A percentile compares a stretch with the other conserved stretches of the same genome.
These are phyloP conservation scores for Fusarium acutatum DNA, from an alignment of 2,329 filamentous ascomycete species.

Conservation along the genomic window DNA sequence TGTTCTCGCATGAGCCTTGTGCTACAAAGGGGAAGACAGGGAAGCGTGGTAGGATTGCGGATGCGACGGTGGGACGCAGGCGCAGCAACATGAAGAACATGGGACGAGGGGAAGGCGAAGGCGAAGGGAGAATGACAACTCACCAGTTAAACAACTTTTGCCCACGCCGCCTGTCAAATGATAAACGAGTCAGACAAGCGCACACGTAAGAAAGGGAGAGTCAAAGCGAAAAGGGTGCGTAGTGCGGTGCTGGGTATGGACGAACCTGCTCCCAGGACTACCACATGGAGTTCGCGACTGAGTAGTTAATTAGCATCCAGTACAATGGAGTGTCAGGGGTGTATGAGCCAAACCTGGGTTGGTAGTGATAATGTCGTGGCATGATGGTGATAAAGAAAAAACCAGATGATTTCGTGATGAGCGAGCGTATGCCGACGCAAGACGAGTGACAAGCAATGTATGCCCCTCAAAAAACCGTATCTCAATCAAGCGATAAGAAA, in stretches of 20 bases:
- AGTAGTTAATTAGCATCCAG: constrained; percentile 28
- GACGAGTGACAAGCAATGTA: neutral
- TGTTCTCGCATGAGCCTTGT: constrained; percentile 47
- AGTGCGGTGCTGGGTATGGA: constrained; percentile 30
- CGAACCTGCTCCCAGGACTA: constrained; percentile 81
- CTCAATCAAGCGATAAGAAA: constrained; percentile 19
- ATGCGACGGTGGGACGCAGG: constrained; percentile 23
- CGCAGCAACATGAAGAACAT: constrained; percentile 15
- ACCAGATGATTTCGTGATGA: constrained; percentile 4
- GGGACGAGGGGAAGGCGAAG: constrained; percentile 9
- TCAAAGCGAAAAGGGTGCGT: neutral
- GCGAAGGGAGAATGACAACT: constrained; percentile 37
- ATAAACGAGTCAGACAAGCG: constrained; percentile 43
- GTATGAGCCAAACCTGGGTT: constrained; percentile 36
- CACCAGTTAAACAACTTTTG: constrained; percentile 92
- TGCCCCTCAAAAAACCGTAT: neutral
- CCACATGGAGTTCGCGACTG: constrained; percentile 83
- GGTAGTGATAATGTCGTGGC: constrained; percentile 43
- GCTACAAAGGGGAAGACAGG: constrained; percentile 23
- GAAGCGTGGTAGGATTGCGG: constrained; percentile 14
- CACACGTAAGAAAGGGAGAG: constrained; percentile 10
- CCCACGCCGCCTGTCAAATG: constrained; percentile 77
- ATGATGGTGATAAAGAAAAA: constrained; percentile 30
- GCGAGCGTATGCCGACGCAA: constrained; percentile 8
- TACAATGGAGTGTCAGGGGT: neutral